These are phyloP conservation scores for Funneliformis geosporum DNA, from an alignment of 192 early-diverging fungal species.

Conservation along the genomic window DNA sequence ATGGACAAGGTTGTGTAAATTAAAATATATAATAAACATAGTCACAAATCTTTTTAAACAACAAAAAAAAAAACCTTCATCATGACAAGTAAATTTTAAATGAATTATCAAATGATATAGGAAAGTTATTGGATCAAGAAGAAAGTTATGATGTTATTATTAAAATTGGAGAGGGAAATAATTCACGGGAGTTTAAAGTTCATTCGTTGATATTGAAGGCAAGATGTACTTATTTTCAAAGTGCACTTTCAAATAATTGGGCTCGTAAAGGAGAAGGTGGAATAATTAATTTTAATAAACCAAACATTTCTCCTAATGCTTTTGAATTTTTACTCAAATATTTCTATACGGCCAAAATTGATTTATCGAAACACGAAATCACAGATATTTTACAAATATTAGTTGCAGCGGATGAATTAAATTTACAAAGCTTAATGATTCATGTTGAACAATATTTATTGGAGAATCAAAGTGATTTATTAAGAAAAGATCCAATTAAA, in stretches of 20 bases:
- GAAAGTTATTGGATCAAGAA: background rate
- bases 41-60: no score
- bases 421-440: background rate
- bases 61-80: background rate
- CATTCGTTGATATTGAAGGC: slow-evolving; percentile 10
- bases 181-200: slow-evolving; percentile 11
- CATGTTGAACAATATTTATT: slow-evolving; percentile 3
- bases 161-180: slow-evolving; percentile 1
- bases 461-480: background rate
- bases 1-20: no score
- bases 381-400: slow-evolving; percentile 19
- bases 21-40: no score
- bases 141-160: slow-evolving; percentile 21
- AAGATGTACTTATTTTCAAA: slow-evolving; percentile 23
- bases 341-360: slow-evolving; percentile 24
- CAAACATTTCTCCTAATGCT: slow-evolving; percentile 20
- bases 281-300: slow-evolving; percentile 21
- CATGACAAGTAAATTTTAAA: background rate
- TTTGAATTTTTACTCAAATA: slow-evolving; percentile 23
- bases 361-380: background rate
- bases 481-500: background rate
- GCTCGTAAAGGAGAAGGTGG: slow-evolving; percentile 5
- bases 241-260: slow-evolving; percentile 6
- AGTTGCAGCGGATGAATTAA: slow-evolving; percentile 23
- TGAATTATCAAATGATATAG: background rate